These are phyloP conservation scores for Yamadazyma ubonensis DNA, from an alignment of 805 yeast species.

Conservation along the genomic window DNA sequence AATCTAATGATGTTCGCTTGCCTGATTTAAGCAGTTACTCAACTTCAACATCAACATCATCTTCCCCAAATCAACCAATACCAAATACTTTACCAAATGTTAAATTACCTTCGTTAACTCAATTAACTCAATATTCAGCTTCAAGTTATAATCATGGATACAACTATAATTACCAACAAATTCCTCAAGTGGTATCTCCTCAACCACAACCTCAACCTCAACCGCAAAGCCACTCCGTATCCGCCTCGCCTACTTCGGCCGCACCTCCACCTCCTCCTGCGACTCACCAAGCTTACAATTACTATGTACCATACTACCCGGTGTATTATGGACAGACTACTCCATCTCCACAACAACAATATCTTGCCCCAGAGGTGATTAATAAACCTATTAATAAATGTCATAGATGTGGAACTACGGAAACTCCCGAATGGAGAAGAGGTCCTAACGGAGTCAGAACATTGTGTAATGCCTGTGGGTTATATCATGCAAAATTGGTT, in stretches of 20 bases:
- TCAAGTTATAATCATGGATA: conserved; percentile 1
- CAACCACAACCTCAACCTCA: conserved; percentile 1
- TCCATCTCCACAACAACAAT: conserved; percentile 13
- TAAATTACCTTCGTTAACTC: conserved; percentile 9
- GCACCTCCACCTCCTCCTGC: not conserved
- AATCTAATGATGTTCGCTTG: conserved; percentile 9
- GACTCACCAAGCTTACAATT: conserved; percentile 1
- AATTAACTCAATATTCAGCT: conserved; percentile 9
- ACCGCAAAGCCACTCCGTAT: not conserved
- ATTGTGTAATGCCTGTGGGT: conserved; percentile 44
- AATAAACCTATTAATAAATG: conserved; percentile 37
- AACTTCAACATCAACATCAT: conserved; percentile 11
- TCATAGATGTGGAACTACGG: conserved; percentile 47
- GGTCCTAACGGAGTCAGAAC: conserved; percentile 48
- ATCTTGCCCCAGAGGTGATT: conserved; percentile 31
- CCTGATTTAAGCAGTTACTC: conserved; percentile 14
- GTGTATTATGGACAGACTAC: conserved; percentile 12
- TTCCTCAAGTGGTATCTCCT: conserved; percentile 1
- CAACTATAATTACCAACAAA: conserved; percentile 1
- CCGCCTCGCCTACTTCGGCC: not conserved
- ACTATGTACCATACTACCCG: conserved; percentile 13
- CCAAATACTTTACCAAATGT: not conserved
- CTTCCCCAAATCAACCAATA: conserved; percentile 11
- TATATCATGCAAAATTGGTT: conserved; percentile 44
- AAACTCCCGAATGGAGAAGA: conserved; percentile 46